Conservation (phyloP, 2,329 filamentous ascomycete species). For the Trichoderma citrinoviride region DNA sequence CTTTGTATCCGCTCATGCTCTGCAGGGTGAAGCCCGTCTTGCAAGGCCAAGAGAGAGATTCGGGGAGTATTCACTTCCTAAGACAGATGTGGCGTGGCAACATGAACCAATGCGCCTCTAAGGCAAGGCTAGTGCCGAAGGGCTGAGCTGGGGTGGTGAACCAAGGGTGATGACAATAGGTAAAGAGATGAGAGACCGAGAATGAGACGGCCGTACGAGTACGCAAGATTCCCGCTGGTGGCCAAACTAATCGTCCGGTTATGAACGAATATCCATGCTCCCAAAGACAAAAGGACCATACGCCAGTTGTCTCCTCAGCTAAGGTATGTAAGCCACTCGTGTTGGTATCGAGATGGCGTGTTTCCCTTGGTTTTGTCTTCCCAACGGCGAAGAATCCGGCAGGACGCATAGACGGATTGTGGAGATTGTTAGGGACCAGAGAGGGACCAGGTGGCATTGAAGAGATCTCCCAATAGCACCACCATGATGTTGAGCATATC, state of each 20-base stretch:
- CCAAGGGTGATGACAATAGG: background rate
- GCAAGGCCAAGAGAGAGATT: conserved; percentile 12
- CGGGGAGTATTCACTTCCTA: conserved; percentile 18
- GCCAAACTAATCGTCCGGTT: background rate
- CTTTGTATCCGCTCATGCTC: conserved; percentile 24
- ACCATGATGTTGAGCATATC: background rate
- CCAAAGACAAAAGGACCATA: background rate
- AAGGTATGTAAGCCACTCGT: conserved; percentile 10
- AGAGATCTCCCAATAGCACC: conserved; percentile 12
- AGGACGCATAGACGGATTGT: conserved; percentile 3
- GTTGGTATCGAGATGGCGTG: background rate
- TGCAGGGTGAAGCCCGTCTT: conserved; percentile 22
- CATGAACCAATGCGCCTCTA: conserved; percentile 18
- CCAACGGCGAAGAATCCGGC: background rate
- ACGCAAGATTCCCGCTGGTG: background rate
- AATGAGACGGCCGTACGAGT: background rate
- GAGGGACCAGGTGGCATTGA: conserved; percentile 3
- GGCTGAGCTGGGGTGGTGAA: conserved; percentile 18
- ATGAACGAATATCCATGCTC: background rate
- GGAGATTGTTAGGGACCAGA: background rate
- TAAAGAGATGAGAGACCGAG: background rate
- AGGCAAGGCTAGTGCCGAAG: conserved; percentile 18
- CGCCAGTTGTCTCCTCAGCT: background rate
- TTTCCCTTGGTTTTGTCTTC: background rate
- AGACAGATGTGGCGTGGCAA: conserved; percentile 23